Evolutionary conservation across 768 basidiomycete species (phyloP).

Genomic region (Pisolithus microcarpus): DNA sequence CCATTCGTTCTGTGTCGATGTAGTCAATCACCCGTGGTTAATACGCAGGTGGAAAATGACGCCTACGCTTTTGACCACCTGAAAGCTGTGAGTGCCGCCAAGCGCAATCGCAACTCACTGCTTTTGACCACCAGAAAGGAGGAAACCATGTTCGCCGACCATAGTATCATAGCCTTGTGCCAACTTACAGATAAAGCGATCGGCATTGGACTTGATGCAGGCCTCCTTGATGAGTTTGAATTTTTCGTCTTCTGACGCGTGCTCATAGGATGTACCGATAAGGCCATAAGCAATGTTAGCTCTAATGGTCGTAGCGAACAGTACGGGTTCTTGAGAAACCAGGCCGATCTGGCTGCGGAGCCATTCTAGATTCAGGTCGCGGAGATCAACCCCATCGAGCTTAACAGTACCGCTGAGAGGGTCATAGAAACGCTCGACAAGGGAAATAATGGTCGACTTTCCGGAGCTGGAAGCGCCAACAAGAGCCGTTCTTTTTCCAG

Average conservation of each 20-base stretch:
- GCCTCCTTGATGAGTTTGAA: too few species aligned
- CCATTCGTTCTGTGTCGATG: conserved; percentile 46
- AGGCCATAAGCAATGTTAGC: conserved; percentile 83
- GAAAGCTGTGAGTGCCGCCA: conserved; percentile 82
- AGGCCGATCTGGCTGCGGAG: conserved; percentile 81
- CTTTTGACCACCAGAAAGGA: conserved; percentile 82
- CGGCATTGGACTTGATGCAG: too few species aligned
- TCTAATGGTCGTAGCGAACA: conserved; percentile 79
- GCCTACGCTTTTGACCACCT: conserved; percentile 79
- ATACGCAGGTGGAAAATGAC: neutral
- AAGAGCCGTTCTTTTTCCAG: conserved; percentile 71
- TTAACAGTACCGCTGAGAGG: conserved; percentile 60
- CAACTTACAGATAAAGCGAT: too few species aligned
- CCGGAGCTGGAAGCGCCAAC: conserved; percentile 78
- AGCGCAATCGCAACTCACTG: conserved; percentile 88
- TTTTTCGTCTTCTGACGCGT: too few species aligned
- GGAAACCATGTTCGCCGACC: conserved; percentile 84
- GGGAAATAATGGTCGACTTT: conserved; percentile 68
- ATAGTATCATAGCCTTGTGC: too few species aligned
- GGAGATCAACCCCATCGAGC: conserved; percentile 69
- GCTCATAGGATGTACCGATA: too few species aligned
- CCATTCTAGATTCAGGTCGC: conserved; percentile 77
- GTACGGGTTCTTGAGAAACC: conserved; percentile 81
- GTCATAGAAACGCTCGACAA: conserved; percentile 89
- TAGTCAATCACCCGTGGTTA: neutral